Percentiles rank a stretch among this genome's conserved stretches.
Conservation (phyloP, 441 rosid genomes). For the Kokia cookei region DNA sequence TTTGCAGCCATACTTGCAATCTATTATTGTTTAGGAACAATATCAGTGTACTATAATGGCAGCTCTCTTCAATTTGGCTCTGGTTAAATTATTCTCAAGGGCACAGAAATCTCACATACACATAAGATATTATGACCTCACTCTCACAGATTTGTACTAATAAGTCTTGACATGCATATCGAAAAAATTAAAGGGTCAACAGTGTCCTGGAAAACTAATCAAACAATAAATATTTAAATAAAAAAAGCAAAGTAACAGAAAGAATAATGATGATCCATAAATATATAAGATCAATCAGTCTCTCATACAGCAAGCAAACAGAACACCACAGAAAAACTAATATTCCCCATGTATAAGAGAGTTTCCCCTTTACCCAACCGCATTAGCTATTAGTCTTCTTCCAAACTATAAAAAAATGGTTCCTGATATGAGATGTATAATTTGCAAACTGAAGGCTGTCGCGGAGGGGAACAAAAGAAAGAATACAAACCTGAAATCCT, state of each 20-base stretch:
- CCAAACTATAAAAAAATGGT: neutral
- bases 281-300: neutral
- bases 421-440: neutral
- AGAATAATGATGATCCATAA: neutral
- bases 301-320: neutral
- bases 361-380: neutral
- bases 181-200: neutral
- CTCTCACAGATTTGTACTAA: neutral
- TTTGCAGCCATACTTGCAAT: neutral
- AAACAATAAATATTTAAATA: neutral
- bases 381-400: neutral
- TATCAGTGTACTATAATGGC: neutral
- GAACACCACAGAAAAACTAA: neutral
- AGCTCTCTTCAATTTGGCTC: neutral
- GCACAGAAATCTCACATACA: neutral
- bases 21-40: conserved; percentile 1
- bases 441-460: neutral
- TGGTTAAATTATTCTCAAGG: neutral
- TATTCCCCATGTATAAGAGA: neutral
- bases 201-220: neutral
- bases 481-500: conserved; percentile 65
- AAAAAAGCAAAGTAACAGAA: neutral
- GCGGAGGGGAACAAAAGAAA: neutral
- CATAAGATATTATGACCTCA: neutral
- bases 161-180: neutral